These are phyloP conservation scores for Lachnellula cervina DNA, from an alignment of 2,329 filamentous ascomycete species.

Conservation along the genomic window DNA sequence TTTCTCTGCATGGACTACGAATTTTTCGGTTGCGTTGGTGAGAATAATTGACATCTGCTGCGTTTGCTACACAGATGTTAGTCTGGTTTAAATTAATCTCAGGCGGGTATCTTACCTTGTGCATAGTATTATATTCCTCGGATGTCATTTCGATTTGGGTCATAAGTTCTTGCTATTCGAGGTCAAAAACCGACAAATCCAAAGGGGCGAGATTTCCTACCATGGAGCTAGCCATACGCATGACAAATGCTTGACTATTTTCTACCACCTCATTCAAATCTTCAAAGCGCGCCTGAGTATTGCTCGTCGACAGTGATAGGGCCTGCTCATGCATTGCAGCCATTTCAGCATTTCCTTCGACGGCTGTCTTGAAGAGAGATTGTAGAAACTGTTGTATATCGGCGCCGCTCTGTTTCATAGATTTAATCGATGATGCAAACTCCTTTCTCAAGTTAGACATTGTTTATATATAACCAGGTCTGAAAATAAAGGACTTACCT, in stretches of 20 bases:
- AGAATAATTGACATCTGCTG: slow-evolving; percentile 16
- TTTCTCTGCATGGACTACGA: slow-evolving; percentile 20
- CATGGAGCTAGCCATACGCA: slow-evolving; percentile 14
- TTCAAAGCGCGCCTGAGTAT: slow-evolving; percentile 17
- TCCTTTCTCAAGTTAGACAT: slow-evolving; percentile 11
- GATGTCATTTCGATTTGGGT: slow-evolving; percentile 17
- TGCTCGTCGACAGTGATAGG: slow-evolving; percentile 17
- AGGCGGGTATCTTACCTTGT: slow-evolving; percentile 18
- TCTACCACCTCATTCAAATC: slow-evolving; percentile 20
- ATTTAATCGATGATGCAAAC: slow-evolving; percentile 15
- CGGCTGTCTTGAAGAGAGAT: slow-evolving; percentile 11
- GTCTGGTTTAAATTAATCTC: not conserved
- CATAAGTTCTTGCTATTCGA: slow-evolving; percentile 14
- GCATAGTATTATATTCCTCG: slow-evolving; percentile 22
- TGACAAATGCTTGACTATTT: slow-evolving; percentile 17
- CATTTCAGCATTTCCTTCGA: slow-evolving; percentile 26
- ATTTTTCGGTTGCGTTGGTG: slow-evolving; percentile 23
- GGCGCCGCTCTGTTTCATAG: slow-evolving; percentile 6
- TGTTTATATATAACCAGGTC: not conserved
- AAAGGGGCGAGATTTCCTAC: slow-evolving; percentile 7
- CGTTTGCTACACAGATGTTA: slow-evolving; percentile 18
- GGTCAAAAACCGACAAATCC: slow-evolving; percentile 1
- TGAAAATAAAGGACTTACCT: slow-evolving; percentile 10
- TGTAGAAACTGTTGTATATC: slow-evolving; percentile 18
- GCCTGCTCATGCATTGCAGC: slow-evolving; percentile 26